A percentile compares a stretch with the other conserved stretches of the same genome.
phyloP scores from a whole-genome alignment of 805 yeast genomes.

The Suhomyces canberraensis region DNA sequence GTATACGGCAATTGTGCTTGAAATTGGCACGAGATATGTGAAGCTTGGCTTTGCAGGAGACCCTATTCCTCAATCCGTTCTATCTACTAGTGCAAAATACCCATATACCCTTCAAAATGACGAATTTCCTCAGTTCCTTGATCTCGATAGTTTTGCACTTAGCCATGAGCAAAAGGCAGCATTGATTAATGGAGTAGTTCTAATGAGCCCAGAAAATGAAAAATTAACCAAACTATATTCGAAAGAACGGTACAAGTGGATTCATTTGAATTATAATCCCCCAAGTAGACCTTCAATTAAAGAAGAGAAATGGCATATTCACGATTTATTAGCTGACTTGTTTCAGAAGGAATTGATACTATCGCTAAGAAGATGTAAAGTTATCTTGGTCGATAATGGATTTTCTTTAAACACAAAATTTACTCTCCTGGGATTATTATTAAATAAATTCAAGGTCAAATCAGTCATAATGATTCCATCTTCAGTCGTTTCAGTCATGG shows the following conservation, averaged over 20 bases:
- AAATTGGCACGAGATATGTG: constrained; percentile 16
- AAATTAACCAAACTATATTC: constrained; percentile 10
- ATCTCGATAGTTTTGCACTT: constrained; percentile 19
- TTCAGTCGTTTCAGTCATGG: constrained; percentile 18
- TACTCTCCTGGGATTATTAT: constrained; percentile 17
- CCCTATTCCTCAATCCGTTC: constrained; percentile 11
- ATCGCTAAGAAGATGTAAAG: constrained; percentile 18
- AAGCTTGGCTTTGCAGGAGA: constrained; percentile 28
- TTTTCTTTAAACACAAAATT: constrained; percentile 15
- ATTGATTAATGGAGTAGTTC: constrained; percentile 1
- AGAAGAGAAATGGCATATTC: constrained; percentile 1
- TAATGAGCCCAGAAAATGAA: not conserved
- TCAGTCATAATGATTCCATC: constrained; percentile 21
- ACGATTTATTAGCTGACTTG: not conserved
- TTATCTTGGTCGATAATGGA: constrained; percentile 19
- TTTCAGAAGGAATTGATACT: constrained; percentile 11
- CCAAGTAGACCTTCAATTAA: not conserved
- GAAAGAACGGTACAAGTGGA: constrained; percentile 9
- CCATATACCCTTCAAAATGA: not conserved
- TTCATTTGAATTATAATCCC: constrained; percentile 3
- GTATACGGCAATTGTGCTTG: constrained; percentile 16
- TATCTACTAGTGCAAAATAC: constrained; percentile 1
- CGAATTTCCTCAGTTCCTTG: constrained; percentile 17
- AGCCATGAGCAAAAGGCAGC: constrained; percentile 11
- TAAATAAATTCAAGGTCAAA: constrained; percentile 20